Base-by-base conservation (phyloP, 306 rosid genomes). In the Biancaea sappan region DNA sequence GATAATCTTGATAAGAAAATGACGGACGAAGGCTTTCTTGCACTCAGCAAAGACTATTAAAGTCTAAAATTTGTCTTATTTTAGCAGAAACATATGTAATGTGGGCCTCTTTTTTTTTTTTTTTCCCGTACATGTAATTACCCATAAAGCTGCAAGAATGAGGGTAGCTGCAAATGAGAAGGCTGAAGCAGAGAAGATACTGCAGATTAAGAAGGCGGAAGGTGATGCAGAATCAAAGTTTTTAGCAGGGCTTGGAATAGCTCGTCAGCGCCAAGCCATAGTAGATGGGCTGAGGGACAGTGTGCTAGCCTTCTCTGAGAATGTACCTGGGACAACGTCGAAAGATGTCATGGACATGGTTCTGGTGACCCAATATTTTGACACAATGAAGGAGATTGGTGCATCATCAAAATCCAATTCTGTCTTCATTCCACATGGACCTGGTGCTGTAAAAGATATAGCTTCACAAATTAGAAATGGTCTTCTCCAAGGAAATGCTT, bases 321-420 rank as follows among this genome's bases (percentile, higher is more conserved):
- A 86, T 84, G 98, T 93, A 54, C 97, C 97, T 0, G 98, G 96
- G 67, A 93, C 97, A 35, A 60, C 96, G 0, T 82, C 98, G 13
- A 93, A 89, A 91, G 97, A 93, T 86, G 96, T 93, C 65, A 87
- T 93, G 97, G 98, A 93, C 89, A 93, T 91, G 98, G 97, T 93
- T 70, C 90, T 93, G 38, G 97, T 93, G 77, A 93, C 97, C 14
- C 98, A 93, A 72, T 93, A 93, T 71, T 93, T 93, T 38, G 97
- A 93, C 86, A 93, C 98, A 54, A 86, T 94, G 96, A 94, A 94
- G 83, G 98, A 94, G 48, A 91, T 94, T 13, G 97, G 98, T 26
- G 97, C 97, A 10, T 14, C 93, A 73, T 88, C 97, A 1, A 94
- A 94, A 72, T 83, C 98, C 59, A 86, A 86, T 71, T 81, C 98